Percentiles rank a stretch among this genome's conserved stretches.
These are phyloP conservation scores for Hippophae tibetana DNA, from an alignment of 306 rosid species.

Conservation along the genomic window DNA sequence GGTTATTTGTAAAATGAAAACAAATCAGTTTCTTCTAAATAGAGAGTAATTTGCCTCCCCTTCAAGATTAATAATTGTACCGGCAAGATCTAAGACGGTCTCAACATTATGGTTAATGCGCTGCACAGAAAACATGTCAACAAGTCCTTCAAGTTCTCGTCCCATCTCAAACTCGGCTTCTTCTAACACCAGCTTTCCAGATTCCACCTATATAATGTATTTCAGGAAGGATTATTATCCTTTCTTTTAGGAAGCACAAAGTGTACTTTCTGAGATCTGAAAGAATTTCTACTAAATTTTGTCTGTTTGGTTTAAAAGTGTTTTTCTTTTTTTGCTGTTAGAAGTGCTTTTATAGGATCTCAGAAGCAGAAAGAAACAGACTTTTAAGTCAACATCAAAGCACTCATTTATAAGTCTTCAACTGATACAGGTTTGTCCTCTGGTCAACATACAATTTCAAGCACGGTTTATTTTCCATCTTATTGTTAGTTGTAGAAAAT, in stretches of 20 bases:
- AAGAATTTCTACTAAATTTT: no score
- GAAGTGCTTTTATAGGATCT: no score
- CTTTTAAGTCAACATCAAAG: no score
- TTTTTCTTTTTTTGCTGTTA: no score
- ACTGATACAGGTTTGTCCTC: not conserved
- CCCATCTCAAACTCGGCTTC: slow-evolving; percentile 91
- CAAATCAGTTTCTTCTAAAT: no score
- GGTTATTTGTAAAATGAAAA: no score
- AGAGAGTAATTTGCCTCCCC: no score
- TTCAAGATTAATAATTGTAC: slow-evolving; percentile 17
- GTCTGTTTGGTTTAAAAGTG: no score
- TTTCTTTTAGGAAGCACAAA: no score
- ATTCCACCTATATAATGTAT: slow-evolving; percentile 62
- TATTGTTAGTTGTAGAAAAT: not conserved
- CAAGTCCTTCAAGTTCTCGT: slow-evolving; percentile 96
- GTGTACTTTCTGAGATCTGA: no score
- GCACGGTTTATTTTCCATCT: not conserved
- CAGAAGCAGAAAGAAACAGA: no score
- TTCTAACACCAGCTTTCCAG: slow-evolving; percentile 91
- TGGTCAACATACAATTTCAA: not conserved
- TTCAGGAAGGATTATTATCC: not conserved
- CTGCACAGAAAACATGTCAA: slow-evolving; percentile 97
- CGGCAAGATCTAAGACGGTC: slow-evolving; percentile 86
- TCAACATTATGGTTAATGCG: slow-evolving; percentile 95
- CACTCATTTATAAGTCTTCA: no score